phyloP scores from a whole-genome alignment of 768 basidiomycete genomes.

The Rickenella mellea region DNA sequence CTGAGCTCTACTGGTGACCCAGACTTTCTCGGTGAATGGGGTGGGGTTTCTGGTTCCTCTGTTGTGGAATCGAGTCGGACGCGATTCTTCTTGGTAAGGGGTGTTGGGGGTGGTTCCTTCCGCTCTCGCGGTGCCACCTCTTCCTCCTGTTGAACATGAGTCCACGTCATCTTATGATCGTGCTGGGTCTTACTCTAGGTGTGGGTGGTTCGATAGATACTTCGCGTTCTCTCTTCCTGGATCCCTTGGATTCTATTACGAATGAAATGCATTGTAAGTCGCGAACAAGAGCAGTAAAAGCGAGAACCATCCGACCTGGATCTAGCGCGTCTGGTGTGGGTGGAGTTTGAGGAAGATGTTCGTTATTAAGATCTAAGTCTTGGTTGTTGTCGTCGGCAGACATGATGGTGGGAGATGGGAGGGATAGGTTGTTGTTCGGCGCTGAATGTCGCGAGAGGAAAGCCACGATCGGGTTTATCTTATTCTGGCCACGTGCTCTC shows the following conservation, averaged over 20 bases:
- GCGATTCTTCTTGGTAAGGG: conserved; percentile 73
- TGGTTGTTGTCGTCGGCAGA: conserved; percentile 7
- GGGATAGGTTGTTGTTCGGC: too few relatives aligned
- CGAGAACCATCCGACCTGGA: not conserved
- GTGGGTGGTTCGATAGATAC: conserved; percentile 61
- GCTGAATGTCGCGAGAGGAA: too few relatives aligned
- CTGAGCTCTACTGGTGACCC: conserved; percentile 18
- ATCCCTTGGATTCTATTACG: conserved; percentile 32
- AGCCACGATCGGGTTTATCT: too few relatives aligned
- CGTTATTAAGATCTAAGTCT: not conserved
- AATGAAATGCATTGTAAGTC: conserved; percentile 3
- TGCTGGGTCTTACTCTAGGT: conserved; percentile 18
- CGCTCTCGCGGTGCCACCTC: not conserved
- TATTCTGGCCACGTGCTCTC: too few relatives aligned
- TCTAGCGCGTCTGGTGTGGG: not conserved
- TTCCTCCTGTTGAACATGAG: not conserved
- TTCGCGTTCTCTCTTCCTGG: conserved; percentile 71
- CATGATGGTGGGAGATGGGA: not conserved
- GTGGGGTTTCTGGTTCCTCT: conserved; percentile 32
- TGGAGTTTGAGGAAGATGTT: not conserved
- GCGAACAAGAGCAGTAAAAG: too few relatives aligned
- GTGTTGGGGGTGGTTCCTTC: not conserved
- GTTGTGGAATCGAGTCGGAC: conserved; percentile 46
- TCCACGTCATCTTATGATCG: conserved; percentile 1
- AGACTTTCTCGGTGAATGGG: conserved; percentile 10